Evolutionary conservation across 176 grass and related monocot genomes (phyloP).

Genomic region (Cenchrus americanus): DNA sequence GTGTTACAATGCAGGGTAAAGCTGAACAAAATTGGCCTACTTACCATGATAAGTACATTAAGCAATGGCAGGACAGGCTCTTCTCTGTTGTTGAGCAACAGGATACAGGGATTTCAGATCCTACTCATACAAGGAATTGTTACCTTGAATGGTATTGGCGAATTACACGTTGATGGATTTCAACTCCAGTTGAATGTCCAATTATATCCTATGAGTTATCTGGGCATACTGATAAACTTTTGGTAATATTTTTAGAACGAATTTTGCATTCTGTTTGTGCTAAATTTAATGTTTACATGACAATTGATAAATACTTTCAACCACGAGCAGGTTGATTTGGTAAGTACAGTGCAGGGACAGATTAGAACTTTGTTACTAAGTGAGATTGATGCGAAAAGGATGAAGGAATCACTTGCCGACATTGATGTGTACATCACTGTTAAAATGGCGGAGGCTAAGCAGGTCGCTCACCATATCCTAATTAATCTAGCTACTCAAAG

Average conservation of each 20-base stretch:
- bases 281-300: not conserved
- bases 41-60: conserved; percentile 59
- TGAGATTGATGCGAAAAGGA: conserved; percentile 31
- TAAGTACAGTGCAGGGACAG: conserved; percentile 42
- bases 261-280: conserved; percentile 2
- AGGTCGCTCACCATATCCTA: conserved; percentile 19
- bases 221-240: conserved; percentile 33
- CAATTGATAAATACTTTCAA: conserved; percentile 16
- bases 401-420: conserved; percentile 43
- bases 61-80: conserved; percentile 40
- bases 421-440: conserved; percentile 53
- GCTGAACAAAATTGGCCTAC: conserved; percentile 54
- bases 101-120: conserved; percentile 33
- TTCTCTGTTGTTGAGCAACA: conserved; percentile 26
- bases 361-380: conserved; percentile 48
- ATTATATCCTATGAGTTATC: conserved; percentile 40
- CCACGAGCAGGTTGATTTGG: conserved; percentile 48
- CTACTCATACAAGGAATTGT: conserved; percentile 48
- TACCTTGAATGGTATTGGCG: conserved; percentile 57
- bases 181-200: conserved; percentile 52
- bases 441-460: conserved; percentile 44
- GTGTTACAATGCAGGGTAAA: conserved; percentile 59
- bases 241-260: conserved; percentile 46
- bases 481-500: conserved; percentile 7
- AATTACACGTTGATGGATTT: conserved; percentile 55